Evolutionary conservation across 2,329 filamentous ascomycete species (phyloP), one percentile per base, ranked within the genome.

Genomic region (Microsporum ferrugineum): DNA sequence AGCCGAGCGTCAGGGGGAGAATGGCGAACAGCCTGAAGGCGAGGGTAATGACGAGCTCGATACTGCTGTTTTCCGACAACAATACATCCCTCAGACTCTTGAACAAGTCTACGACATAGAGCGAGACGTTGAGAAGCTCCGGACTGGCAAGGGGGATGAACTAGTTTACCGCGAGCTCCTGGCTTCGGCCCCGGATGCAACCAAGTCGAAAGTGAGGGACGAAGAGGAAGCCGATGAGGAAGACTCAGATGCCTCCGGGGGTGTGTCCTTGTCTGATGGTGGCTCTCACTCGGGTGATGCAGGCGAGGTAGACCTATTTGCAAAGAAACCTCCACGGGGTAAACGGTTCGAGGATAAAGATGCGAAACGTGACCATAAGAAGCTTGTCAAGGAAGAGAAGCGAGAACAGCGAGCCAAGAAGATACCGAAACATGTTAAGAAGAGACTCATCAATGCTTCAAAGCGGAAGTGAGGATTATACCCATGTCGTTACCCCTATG

Each of bases 91-190:
- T 0, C 91, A 96, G 73, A 97, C 89, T 0, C 80, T 99, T 49
- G 89, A 97, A 67, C 90, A 99, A 70, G 92, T 99, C 3, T 96
- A 96, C 73, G 91, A 99, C 71, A 86, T 96, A 58, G 94, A 97
- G 74, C 87, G 91, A 67, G 94, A 97, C 67, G 89, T 86, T 1
- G 86, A 89, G 67, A 86, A 85, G 71, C 82, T 96, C 27, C 83
- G 83, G 5, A 80, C 84, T 49, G 91, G 90, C 3, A 81, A 88
- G 65, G 88, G 86, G 23, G 82, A 84, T 10, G 84, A 88, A n/a
- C 79, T 96, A 0, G 84, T 96, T 0, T 97, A 97, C 76, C 85
- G 86, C 65, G 88, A 89, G 66, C 80, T 99, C 5, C 80, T 99
- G 1, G 91, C 91, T 2, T 83, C 87, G 64, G 84, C 86, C 61